Conservation (phyloP, 23 red algal genomes). For the Gracilaria domingensis region DNA sequence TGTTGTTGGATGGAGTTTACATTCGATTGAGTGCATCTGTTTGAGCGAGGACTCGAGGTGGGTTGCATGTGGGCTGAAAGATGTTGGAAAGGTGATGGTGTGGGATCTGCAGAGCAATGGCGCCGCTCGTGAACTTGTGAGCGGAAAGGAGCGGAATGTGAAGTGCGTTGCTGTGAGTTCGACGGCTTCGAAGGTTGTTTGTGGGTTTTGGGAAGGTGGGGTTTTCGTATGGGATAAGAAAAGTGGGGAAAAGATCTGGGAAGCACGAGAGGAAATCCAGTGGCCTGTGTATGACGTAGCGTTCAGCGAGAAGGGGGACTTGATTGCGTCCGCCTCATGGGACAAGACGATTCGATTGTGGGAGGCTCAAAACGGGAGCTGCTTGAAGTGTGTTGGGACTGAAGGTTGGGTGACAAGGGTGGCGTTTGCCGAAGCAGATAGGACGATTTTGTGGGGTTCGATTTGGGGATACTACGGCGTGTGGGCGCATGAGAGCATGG, state of each 20-base stretch:
- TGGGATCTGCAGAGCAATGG: not conserved
- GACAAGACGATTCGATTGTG: not conserved
- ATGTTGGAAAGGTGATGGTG: not conserved
- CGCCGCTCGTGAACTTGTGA: too few species aligned
- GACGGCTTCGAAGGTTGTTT: not conserved
- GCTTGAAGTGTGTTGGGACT: not conserved
- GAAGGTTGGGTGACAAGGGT: not conserved
- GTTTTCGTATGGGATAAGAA: not conserved
- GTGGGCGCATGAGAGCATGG: not conserved
- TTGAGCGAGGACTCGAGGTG: not conserved
- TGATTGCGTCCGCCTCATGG: not conserved
- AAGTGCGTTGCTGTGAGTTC: conserved; percentile 3
- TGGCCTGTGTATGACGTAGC: not conserved
- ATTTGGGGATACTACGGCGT: not conserved
- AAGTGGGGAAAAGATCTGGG: not conserved
- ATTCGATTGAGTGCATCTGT: not conserved
- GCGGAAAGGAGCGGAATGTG: not conserved
- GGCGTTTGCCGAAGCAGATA: too few species aligned
- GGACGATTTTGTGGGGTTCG: too few species aligned
- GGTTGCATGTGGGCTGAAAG: not conserved
- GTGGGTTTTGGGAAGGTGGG: not conserved
- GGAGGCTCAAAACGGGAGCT: not conserved
- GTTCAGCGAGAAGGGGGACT: not conserved
- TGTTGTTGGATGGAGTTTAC: not conserved
- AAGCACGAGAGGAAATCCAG: not conserved